These are phyloP conservation scores for Flagelloscypha sp. DNA, from an alignment of 768 basidiomycete genomes.

Conservation along the genomic window DNA sequence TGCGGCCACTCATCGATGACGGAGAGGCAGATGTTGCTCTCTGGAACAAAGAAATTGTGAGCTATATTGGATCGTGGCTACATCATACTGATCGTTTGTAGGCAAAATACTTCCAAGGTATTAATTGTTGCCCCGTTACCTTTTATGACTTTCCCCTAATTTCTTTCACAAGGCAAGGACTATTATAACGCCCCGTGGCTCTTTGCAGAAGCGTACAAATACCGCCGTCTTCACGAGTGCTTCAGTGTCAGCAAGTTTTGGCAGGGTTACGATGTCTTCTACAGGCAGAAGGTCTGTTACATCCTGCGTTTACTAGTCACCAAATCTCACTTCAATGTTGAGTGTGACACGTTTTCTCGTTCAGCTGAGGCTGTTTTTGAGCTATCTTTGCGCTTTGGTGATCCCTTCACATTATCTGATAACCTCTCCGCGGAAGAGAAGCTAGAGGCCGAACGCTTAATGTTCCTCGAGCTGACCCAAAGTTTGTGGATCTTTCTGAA, in stretches of 20 bases:
- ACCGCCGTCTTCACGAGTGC: constrained; percentile 85
- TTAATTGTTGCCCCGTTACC: constrained; percentile 2
- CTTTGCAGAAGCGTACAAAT: constrained; percentile 93
- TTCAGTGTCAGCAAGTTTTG: constrained; percentile 89
- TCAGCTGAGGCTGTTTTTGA: constrained; percentile 91
- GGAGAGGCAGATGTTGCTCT: constrained; percentile 86
- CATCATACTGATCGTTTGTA: no score
- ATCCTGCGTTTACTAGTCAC: neutral
- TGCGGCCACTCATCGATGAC: constrained; percentile 86
- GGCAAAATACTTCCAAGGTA: neutral
- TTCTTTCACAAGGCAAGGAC: constrained; percentile 50
- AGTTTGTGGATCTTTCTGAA: constrained; percentile 31
- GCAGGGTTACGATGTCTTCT: constrained; percentile 90
- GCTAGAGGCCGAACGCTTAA: constrained; percentile 66
- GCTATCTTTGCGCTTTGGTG: constrained; percentile 83
- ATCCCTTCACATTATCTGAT: constrained; percentile 63
- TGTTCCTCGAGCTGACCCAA: constrained; percentile 92
- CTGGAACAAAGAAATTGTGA: constrained; percentile 97
- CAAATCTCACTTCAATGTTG: constrained; percentile 7
- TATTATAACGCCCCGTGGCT: constrained; percentile 97
- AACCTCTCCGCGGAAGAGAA: constrained; percentile 44
- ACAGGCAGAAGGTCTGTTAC: constrained; percentile 71
- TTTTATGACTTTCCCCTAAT: neutral
- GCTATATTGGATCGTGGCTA: no score
- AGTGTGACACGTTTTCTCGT: constrained; percentile 95